Base-by-base conservation (phyloP, 1,139 yeast species). In the Lodderomyces beijingensis region DNA sequence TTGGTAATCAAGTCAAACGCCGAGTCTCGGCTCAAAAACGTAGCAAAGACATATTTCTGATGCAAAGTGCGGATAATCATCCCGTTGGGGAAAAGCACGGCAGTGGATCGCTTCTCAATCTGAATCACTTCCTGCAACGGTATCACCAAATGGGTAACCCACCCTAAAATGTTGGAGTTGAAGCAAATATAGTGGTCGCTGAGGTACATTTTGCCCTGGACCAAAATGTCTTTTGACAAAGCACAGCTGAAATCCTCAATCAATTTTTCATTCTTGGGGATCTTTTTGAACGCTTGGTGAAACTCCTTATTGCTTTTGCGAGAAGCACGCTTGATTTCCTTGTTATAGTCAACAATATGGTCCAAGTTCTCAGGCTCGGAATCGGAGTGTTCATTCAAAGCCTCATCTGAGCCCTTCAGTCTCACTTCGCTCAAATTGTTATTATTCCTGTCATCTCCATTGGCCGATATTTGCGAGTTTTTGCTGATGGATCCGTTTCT, bases 171-270 rank as follows among this genome's bases (percentile, higher is more conserved):
- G 44, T 81, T 82, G 0, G 88, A 78, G 43, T 79, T 80, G 57
- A 83, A 83, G 41, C 84, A 76, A 11, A 82, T 56, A 44, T 71
- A 73, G 33, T 65, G 65, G 38, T 76, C 78, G 34, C 81, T 70
- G 10, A 83, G 58, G 50, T 77, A 82, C 61, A 83, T 57, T 44
- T 79, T 68, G 5, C 93, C 93, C 45, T 83, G 93, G 8, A 81
- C 69, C 30, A 83, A 59, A 18, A 83, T 79, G 49, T 83, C 91
- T 43, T 76, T 77, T 2, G 79, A 75, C 20, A 77, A 61, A 0
- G 93, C 93, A 65, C 91, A 83, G 27, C 80, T 70, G 46, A 66
- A 79, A 44, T 80, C 89, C 31, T 75, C 79, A 31, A 82, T 65
- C 26, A 82, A 62, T 30, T 60, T 57, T 43, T 83, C 93, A 21